Conservation (phyloP, 192 early-diverging fungal species). For the Linnemannia zychae region DNA sequence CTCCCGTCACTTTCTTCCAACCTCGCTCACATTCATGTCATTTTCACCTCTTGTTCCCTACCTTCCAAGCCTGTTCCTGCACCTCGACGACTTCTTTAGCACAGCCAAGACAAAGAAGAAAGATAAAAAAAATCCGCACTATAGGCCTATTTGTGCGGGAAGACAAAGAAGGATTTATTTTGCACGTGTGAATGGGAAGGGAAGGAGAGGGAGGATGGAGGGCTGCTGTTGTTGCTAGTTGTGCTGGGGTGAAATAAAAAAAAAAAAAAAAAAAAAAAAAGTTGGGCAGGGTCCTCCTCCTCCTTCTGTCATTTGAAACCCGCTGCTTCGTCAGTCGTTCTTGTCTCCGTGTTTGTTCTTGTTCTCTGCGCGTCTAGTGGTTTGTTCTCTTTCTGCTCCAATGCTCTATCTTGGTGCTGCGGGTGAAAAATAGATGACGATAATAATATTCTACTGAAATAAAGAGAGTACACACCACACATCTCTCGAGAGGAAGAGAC, state of each 20-base stretch:
- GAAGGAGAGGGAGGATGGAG: not conserved
- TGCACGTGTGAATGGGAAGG: not conserved
- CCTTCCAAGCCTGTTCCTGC: not conserved
- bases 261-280: not conserved
- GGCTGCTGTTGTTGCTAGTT: not conserved
- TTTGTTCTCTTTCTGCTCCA: not conserved
- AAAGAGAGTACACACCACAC: too few species aligned
- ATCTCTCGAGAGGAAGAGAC: too few species aligned
- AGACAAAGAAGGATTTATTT: not conserved
- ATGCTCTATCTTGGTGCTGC: not conserved
- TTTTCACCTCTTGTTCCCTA: not conserved
- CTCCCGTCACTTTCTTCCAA: not conserved
- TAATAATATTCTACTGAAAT: too few species aligned
- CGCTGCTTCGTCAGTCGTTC: too few species aligned
- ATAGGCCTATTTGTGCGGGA: not conserved
- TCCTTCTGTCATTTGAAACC: too few species aligned
- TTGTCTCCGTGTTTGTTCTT: not conserved
- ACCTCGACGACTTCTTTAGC: not conserved
- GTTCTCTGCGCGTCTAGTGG: not conserved
- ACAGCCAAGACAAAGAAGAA: not conserved
- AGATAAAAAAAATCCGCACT: not conserved
- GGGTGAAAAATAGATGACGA: not conserved
- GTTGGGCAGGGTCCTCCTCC: not conserved
- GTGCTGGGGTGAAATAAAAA: not conserved
- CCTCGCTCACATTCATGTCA: not conserved